Evolutionary conservation across 176 grass and related monocot species (phyloP).

Genomic region (Microstegium vimineum): DNA sequence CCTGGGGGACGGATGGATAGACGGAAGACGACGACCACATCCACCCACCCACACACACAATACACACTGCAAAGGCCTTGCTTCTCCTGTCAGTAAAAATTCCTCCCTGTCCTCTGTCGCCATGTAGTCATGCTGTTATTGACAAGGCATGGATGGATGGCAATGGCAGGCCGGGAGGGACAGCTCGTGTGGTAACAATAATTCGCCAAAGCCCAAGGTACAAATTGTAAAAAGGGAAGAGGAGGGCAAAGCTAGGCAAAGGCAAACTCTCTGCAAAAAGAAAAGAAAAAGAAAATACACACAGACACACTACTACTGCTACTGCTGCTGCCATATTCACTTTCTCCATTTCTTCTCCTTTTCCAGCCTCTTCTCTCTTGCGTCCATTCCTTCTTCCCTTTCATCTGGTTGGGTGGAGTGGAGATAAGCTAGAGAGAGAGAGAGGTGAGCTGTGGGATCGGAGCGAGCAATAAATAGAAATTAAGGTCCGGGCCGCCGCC

Average conservation of each 20-base stretch:
- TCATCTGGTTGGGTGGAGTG: constrained; percentile 37
- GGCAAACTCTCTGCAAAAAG: not conserved
- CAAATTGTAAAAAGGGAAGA: constrained; percentile 6
- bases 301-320: not conserved
- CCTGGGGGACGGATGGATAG: not conserved
- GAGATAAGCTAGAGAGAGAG: constrained; percentile 15
- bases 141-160: constrained; percentile 15
- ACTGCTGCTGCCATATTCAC: not conserved
- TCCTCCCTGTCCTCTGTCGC: constrained; percentile 36
- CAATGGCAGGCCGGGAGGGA: not conserved
- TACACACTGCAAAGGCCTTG: constrained; percentile 23
- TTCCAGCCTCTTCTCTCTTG: not conserved
- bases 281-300: constrained; percentile 2
- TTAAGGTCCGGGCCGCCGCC: constrained; percentile 56
- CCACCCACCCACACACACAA: too few species aligned
- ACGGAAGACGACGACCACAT: constrained; percentile 25
- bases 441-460: constrained; percentile 27
- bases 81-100: constrained; percentile 55
- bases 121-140: constrained; percentile 46
- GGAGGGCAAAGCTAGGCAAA: constrained; percentile 5
- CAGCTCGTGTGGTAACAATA: constrained; percentile 35
- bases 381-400: not conserved
- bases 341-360: constrained; percentile 28
- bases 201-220: constrained; percentile 23
- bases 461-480: constrained; percentile 68